These are phyloP conservation scores for Balakata baccata DNA, from an alignment of 345 rosid genomes.

Conservation along the genomic window DNA sequence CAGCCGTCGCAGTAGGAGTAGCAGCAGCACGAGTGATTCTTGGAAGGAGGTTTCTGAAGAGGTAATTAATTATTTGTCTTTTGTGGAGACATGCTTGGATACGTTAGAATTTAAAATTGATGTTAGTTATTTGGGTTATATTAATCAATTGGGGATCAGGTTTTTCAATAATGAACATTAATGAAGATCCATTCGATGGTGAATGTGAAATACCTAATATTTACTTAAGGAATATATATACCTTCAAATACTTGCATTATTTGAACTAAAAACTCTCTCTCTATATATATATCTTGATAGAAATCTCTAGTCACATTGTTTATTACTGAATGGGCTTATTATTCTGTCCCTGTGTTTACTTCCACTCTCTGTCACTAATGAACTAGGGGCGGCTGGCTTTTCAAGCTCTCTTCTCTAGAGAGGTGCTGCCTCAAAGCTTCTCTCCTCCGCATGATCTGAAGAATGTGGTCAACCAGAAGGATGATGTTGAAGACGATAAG, in stretches of 20 bases:
- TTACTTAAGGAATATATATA: neutral
- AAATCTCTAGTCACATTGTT: neutral
- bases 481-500: constrained; percentile 33
- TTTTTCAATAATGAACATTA: neutral
- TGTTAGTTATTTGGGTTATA: no score
- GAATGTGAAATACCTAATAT: neutral
- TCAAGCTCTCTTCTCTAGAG: constrained; percentile 80
- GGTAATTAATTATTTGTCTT: constrained; percentile 37
- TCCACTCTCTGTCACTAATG: neutral
- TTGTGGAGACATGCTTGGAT: neutral
- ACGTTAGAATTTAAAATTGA: neutral
- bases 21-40: constrained; percentile 48
- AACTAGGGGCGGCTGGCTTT: constrained; percentile 89
- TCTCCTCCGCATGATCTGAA: constrained; percentile 49
- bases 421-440: constrained; percentile 87
- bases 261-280: neutral
- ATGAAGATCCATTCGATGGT: neutral
- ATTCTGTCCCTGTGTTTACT: neutral
- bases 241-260: neutral
- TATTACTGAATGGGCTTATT: neutral
- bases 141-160: neutral
- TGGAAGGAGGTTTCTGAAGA: constrained; percentile 90
- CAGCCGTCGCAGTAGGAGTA: constrained; percentile 62
- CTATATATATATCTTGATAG: no score
- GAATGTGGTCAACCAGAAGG: constrained; percentile 22